Conservation (phyloP, 2,329 filamentous ascomycete species). For the Arthrobotrys entomopaga region DNA sequence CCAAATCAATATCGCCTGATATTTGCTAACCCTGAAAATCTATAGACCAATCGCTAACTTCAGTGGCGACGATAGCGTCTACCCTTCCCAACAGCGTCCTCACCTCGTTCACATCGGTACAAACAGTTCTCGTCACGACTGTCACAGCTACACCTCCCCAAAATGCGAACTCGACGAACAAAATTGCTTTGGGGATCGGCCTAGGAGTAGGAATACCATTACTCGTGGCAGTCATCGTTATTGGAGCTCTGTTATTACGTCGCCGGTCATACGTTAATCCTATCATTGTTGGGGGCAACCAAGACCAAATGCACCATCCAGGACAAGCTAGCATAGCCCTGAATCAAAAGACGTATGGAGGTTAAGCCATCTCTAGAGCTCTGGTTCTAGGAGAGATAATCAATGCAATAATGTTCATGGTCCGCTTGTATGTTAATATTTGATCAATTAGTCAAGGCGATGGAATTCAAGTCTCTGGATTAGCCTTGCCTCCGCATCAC, state of each 20-base stretch:
- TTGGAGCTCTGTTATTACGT: constrained; percentile 4
- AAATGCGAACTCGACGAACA: neutral
- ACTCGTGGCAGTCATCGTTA: constrained; percentile 2
- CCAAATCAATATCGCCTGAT: too few relatives aligned
- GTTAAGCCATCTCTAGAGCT: neutral
- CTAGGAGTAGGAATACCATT: constrained; percentile 19
- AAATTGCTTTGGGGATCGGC: constrained; percentile 18
- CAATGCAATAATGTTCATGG: too few relatives aligned
- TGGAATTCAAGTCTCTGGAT: too few relatives aligned
- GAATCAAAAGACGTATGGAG: neutral
- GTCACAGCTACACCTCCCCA: neutral
- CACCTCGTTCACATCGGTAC: constrained; percentile 4
- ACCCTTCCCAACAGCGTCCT: constrained; percentile 10
- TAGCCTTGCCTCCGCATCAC: too few relatives aligned
- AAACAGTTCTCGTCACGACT: constrained; percentile 10
- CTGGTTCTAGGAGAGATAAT: neutral
- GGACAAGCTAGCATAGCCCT: neutral
- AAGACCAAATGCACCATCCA: neutral
- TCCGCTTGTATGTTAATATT: too few relatives aligned
- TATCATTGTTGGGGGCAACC: constrained; percentile 7
- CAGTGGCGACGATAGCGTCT: constrained; percentile 6
- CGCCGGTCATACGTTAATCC: neutral
- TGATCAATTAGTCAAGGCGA: too few relatives aligned
- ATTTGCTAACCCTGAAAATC: too few relatives aligned
- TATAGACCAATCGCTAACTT: neutral